These are phyloP conservation scores for Aspergillus fumigatiaffinis DNA, from an alignment of 2,329 filamentous ascomycete genomes.

Conservation along the genomic window DNA sequence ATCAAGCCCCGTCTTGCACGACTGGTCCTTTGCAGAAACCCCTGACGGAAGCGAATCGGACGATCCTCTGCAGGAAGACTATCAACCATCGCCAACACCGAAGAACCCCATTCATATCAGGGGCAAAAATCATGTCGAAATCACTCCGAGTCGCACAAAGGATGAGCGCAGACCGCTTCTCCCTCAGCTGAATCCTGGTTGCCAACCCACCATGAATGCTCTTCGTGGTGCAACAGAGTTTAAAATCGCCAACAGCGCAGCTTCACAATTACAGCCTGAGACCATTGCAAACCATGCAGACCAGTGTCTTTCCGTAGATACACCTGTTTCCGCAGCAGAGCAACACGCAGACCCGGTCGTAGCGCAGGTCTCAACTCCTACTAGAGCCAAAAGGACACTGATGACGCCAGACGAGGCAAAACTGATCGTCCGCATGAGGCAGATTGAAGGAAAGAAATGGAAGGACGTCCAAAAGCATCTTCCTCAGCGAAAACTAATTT, in stretches of 20 bases:
- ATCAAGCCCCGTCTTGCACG: conserved; percentile 27
- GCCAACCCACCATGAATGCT: background rate
- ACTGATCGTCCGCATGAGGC: conserved; percentile 27
- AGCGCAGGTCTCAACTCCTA: conserved; percentile 14
- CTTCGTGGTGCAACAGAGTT: conserved; percentile 10
- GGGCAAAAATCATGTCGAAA: conserved; percentile 14
- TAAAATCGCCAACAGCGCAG: conserved; percentile 3
- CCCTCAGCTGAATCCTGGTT: background rate
- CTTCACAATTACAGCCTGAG: conserved; percentile 3
- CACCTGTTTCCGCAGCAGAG: background rate
- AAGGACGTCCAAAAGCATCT: conserved; percentile 27
- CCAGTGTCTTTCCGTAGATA: background rate
- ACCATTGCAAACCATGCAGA: background rate
- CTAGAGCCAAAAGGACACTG: conserved; percentile 12
- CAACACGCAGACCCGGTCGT: background rate
- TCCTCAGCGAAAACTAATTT: conserved; percentile 19
- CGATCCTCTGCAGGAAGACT: conserved; percentile 38
- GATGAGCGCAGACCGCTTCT: conserved; percentile 2
- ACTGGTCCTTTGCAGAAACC: conserved; percentile 36
- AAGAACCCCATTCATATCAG: conserved; percentile 20
- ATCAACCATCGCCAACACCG: conserved; percentile 29
- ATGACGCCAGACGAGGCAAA: conserved; percentile 32
- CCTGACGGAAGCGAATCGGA: conserved; percentile 40
- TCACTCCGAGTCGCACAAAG: conserved; percentile 2
- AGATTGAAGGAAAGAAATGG: conserved; percentile 24